These are phyloP conservation scores for Macadamia tetraphylla DNA, from an alignment of 164 flowering plant genomes.

Conservation along the genomic window DNA sequence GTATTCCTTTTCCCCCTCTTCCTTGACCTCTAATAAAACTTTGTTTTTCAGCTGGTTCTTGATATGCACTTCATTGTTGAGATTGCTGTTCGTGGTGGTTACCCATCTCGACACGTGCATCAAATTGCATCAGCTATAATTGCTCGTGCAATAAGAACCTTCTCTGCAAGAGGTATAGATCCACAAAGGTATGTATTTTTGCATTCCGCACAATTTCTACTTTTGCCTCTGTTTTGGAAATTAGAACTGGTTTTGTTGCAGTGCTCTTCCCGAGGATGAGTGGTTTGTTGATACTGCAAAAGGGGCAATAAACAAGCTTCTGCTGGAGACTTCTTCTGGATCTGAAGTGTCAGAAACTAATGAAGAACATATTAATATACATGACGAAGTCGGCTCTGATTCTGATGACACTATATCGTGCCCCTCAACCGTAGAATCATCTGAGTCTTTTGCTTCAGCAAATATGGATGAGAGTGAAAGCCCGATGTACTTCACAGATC, in stretches of 20 bases:
- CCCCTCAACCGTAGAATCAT: slow-evolving; percentile 50
- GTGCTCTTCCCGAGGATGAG: slow-evolving; percentile 88
- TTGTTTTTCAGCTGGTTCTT: slow-evolving; percentile 63
- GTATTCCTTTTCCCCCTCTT: neutral
- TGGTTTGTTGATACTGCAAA: slow-evolving; percentile 92
- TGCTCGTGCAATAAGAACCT: slow-evolving; percentile 77
- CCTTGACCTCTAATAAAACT: neutral
- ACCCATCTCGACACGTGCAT: slow-evolving; percentile 71
- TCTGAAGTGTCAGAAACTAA: slow-evolving; percentile 74
- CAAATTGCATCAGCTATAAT: slow-evolving; percentile 82
- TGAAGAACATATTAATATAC: slow-evolving; percentile 53
- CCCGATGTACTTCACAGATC: slow-evolving; percentile 52
- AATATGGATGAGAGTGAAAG: slow-evolving; percentile 70
- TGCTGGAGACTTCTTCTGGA: slow-evolving; percentile 52
- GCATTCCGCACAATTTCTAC: neutral
- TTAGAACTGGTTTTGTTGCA: slow-evolving; percentile 13
- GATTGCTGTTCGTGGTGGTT: slow-evolving; percentile 85
- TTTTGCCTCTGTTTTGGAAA: neutral
- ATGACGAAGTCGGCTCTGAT: slow-evolving; percentile 54
- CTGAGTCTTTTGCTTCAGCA: slow-evolving; percentile 89
- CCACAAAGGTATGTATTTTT: slow-evolving; percentile 62
- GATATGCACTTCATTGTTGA: slow-evolving; percentile 97
- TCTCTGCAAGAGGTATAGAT: slow-evolving; percentile 78
- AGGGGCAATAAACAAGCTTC: slow-evolving; percentile 74
- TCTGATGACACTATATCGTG: slow-evolving; percentile 64